phyloP scores from a whole-genome alignment of 331 rosid genomes.

The Malus hybrid region DNA sequence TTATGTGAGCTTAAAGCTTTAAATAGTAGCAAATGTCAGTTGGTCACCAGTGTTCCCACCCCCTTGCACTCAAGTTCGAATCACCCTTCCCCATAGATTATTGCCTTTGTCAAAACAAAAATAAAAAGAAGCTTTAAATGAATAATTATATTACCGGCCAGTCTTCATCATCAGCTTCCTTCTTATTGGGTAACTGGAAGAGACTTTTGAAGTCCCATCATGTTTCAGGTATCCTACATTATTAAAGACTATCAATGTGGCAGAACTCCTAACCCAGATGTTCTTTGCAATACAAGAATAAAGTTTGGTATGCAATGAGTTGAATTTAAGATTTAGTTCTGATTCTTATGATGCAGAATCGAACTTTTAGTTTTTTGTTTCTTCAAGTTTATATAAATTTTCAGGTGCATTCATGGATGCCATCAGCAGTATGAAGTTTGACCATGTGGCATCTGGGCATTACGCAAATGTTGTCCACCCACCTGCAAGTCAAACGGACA shows the following conservation, averaged over 20 bases:
- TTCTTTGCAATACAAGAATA: conserved; percentile 96
- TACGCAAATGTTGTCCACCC: conserved; percentile 82
- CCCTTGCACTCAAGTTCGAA: background rate
- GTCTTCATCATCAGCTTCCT: background rate
- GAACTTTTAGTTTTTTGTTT: background rate
- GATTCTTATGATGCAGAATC: background rate
- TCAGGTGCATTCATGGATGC: conserved; percentile 97
- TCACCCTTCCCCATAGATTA: background rate
- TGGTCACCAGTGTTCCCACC: background rate
- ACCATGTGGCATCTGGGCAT: conserved; percentile 92
- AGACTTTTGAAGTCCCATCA: background rate
- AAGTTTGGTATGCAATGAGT: conserved; percentile 63
- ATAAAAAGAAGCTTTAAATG: background rate
- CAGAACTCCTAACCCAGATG: conserved; percentile 88
- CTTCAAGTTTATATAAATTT: background rate
- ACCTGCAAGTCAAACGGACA: conserved; percentile 28
- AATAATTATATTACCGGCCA: background rate
- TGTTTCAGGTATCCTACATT: conserved; percentile 70
- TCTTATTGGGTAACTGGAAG: conserved; percentile 7
- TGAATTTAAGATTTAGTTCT: background rate
- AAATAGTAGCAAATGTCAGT: background rate
- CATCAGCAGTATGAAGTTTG: conserved; percentile 60
- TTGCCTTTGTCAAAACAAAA: background rate
- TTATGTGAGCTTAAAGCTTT: background rate
- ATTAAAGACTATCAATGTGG: conserved; percentile 88